Evolutionary conservation across 306 rosid species (phyloP), one percentile per base, ranked within the genome.

Genomic region (Pterocarpus macrocarpus): DNA sequence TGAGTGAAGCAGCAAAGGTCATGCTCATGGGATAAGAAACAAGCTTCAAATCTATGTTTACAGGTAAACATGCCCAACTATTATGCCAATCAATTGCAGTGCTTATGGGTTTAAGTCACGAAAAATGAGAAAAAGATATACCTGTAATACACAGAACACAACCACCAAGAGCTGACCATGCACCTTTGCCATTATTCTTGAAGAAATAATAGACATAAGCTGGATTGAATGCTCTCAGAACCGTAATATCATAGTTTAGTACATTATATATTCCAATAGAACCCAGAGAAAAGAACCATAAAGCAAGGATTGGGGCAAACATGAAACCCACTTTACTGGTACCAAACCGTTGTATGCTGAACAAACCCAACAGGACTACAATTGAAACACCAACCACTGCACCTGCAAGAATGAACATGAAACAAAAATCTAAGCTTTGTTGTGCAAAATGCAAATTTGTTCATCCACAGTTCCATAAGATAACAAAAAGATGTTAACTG

Each of bases 111-210:
- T 64, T 71, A 83, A 57, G 71, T 39, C 73, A 17, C 34, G 67
- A 14, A 16, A 30, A 75, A 45, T 66, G 64, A 83, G 64, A 85
- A 75, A 77, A 63, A 65, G 65, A 64, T 62, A 41, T 89, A 95
- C 99, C 99, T 88, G 99, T 95, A 79, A 95, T 88, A 83, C 99
- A 95, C 75, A 95, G 85, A 83, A 95, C 95, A 85, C 99, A 95
- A 82, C 99, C 99, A 73, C 99, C 99, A 67, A 95, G 98, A 71
- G 98, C 93, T 76, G 95, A 91, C 99, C 99, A 93, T 7, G 97
- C 99, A 38, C 58, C 61, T 62, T 30, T 85, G 68, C 86, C 81
- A 74, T 95, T 87, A 79, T 80, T 91, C 88, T 90, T 87, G 91
- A 95, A 93, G 97, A 95, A 95, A 47, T 79, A 90, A 85, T 88